Conservation (phyloP, 441 rosid genomes). For the Aquilaria agallochum region DNA sequence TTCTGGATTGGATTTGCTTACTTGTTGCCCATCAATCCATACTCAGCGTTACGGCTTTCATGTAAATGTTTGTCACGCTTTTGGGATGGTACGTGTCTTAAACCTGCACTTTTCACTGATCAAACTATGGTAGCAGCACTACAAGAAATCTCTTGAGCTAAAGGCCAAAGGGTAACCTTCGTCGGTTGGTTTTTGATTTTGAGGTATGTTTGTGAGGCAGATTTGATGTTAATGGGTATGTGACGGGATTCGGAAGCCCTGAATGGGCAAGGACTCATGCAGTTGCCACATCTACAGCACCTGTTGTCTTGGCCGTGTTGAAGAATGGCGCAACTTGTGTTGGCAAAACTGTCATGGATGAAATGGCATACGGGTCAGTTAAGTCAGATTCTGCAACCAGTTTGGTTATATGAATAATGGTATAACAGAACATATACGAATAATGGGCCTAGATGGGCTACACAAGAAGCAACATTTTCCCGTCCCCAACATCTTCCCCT, state of each 20-base stretch:
- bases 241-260: constrained; percentile 92
- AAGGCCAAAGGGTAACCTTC: neutral
- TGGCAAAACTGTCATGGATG: constrained; percentile 86
- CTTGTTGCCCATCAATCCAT: no score
- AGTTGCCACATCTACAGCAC: constrained; percentile 70
- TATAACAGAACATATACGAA: no score
- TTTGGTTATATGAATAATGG: no score
- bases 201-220: constrained; percentile 28
- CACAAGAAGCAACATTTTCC: no score
- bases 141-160: no score
- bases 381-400: neutral
- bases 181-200: neutral
- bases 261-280: constrained; percentile 91
- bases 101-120: neutral
- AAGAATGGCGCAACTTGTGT: constrained; percentile 67
- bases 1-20: no score
- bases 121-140: no score
- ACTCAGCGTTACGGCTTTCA: neutral
- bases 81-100: no score
- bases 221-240: constrained; percentile 78
- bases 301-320: constrained; percentile 56
- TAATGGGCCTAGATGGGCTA: no score
- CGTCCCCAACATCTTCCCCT: no score
- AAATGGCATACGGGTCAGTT: constrained; percentile 91
- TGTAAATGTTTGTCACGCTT: neutral